phyloP scores from a whole-genome alignment of 345 rosid genomes.

The Erodium maritimum region DNA sequence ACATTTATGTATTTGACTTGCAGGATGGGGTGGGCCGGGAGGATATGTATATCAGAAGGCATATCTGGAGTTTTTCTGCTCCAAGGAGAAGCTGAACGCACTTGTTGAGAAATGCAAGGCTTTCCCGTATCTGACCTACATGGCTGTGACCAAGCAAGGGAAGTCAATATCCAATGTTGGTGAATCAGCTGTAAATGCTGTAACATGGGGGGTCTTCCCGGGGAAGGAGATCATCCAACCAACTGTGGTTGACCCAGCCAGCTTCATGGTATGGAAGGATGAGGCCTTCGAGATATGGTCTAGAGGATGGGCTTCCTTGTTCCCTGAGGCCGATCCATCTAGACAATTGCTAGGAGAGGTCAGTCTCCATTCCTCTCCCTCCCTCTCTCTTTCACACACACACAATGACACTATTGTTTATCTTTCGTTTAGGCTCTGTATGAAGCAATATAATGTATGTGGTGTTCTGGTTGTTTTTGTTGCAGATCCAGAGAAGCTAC shows the following conservation, averaged over 20 bases:
- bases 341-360: conserved; percentile 72
- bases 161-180: conserved; percentile 46
- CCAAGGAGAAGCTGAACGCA: conserved; percentile 47
- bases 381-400: neutral
- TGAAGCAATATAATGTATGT: neutral
- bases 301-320: conserved; percentile 69
- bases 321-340: conserved; percentile 59
- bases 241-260: conserved; percentile 91
- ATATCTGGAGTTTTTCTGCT: conserved; percentile 90
- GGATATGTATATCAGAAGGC: conserved; percentile 97
- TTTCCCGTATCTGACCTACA: conserved; percentile 44
- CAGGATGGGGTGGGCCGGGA: conserved; percentile 99
- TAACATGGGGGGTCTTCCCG: conserved; percentile 96
- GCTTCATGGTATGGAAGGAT: conserved; percentile 92
- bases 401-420: neutral
- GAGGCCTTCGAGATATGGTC: conserved; percentile 98
- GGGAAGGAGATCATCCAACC: conserved; percentile 86
- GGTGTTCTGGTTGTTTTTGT: neutral
- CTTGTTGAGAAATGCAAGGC: conserved; percentile 62
- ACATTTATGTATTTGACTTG: conserved; percentile 3
- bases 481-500: conserved; percentile 75
- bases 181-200: conserved; percentile 57
- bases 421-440: neutral
- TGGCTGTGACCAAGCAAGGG: conserved; percentile 63
- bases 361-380: no score